Conservation (phyloP, 768 basidiomycete genomes). For the Leccinum rimulosum region DNA sequence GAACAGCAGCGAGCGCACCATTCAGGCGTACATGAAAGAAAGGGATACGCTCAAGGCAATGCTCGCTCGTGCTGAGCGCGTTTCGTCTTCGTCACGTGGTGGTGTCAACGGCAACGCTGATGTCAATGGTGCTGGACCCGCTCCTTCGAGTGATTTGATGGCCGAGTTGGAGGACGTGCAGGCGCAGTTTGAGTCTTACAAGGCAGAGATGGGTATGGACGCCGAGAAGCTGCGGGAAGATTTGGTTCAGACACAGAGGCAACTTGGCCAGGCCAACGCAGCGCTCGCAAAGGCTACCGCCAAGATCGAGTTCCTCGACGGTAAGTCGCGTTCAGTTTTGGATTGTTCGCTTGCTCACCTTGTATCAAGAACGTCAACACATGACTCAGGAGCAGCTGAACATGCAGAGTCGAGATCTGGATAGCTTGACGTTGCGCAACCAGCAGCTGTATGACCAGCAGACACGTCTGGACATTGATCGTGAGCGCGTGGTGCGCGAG, state of each 20-base stretch:
- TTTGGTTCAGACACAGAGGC: conserved; percentile 58
- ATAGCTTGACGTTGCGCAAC: conserved; percentile 65
- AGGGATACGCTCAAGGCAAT: conserved; percentile 80
- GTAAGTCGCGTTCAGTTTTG: conserved; percentile 38
- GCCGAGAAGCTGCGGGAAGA: conserved; percentile 72
- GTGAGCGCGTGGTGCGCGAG: conserved; percentile 65
- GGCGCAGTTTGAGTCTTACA: conserved; percentile 77
- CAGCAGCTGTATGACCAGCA: conserved; percentile 72
- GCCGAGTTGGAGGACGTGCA: conserved; percentile 72
- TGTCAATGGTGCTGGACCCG: conserved; percentile 25
- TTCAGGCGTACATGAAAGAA: conserved; percentile 84
- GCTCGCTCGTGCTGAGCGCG: conserved; percentile 52
- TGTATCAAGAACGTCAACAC: conserved; percentile 57
- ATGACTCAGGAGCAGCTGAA: conserved; percentile 68
- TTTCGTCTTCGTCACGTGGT: conserved; percentile 12
- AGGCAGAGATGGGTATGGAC: conserved; percentile 78
- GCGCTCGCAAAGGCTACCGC: conserved; percentile 82
- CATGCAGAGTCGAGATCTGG: conserved; percentile 62
- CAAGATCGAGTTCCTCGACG: conserved; percentile 72
- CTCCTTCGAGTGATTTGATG: conserved; percentile 39
- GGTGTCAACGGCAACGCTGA: conserved; percentile 38
- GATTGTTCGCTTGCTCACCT: not conserved
- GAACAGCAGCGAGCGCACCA: conserved; percentile 62
- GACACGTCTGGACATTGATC: conserved; percentile 73
- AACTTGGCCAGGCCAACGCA: conserved; percentile 61